Conservation (phyloP, 768 basidiomycete species). For the Collybiopsis confluens region DNA sequence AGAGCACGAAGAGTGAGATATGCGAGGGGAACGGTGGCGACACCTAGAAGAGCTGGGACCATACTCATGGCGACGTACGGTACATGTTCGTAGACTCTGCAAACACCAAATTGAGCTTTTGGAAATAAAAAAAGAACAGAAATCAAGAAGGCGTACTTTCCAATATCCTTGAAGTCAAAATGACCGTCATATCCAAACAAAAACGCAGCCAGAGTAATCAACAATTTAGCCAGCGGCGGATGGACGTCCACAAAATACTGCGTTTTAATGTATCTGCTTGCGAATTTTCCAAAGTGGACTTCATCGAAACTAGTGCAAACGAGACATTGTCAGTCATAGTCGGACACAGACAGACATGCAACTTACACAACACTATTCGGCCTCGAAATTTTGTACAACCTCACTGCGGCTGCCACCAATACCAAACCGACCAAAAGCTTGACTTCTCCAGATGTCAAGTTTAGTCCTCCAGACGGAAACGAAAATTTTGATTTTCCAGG, state of each 20-base stretch:
- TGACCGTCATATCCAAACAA: constrained; percentile 85
- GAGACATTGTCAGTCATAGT: constrained; percentile 6
- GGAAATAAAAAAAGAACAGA: too few species aligned
- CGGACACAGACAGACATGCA: too few species aligned
- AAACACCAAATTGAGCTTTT: background rate
- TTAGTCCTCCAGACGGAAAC: constrained; percentile 56
- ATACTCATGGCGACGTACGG: constrained; percentile 97
- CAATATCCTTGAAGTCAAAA: constrained; percentile 98
- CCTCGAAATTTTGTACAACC: constrained; percentile 79
- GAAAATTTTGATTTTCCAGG: constrained; percentile 41
- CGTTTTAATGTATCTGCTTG: constrained; percentile 88
- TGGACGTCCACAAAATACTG: constrained; percentile 94
- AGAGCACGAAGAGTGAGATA: constrained; percentile 93
- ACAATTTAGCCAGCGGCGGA: constrained; percentile 91
- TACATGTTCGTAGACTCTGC: constrained; percentile 76
- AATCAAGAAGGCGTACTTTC: too few species aligned
- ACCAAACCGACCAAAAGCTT: constrained; percentile 65
- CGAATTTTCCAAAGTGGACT: constrained; percentile 98
- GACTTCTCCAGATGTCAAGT: constrained; percentile 69
- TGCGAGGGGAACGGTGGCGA: constrained; percentile 84
- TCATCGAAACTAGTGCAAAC: constrained; percentile 80
- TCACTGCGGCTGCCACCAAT: constrained; percentile 72
- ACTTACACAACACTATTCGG: constrained; percentile 92
- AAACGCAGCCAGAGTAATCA: constrained; percentile 89
- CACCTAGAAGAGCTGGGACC: constrained; percentile 86